Evolutionary conservation across 495 filamentous ascomycete genomes (phyloP).

Genomic region (Viridothelium virens): DNA sequence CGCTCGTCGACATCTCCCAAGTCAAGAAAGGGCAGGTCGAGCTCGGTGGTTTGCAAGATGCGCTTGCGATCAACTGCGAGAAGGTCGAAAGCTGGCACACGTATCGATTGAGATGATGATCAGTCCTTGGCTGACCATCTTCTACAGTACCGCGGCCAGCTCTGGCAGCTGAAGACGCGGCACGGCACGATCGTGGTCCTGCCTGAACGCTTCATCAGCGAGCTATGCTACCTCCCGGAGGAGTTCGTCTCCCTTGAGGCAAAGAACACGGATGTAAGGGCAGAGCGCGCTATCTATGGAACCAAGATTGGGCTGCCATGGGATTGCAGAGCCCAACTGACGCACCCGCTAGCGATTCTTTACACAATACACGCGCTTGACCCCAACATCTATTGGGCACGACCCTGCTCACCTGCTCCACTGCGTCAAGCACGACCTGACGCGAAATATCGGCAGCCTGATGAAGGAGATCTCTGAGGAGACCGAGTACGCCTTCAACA

Average conservation of each 20-base stretch:
- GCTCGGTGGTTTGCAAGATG: slow-evolving; percentile 10
- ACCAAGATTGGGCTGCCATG: slow-evolving; percentile 9
- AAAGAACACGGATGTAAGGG: slow-evolving; percentile 10
- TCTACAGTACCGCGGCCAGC: slow-evolving; percentile 9
- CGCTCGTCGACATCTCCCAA: slow-evolving; percentile 10
- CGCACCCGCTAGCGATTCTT: slow-evolving; percentile 10
- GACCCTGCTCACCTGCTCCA: slow-evolving; percentile 9
- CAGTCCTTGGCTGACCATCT: slow-evolving; percentile 7
- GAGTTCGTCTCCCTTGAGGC: slow-evolving; percentile 10
- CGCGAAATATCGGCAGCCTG: slow-evolving; percentile 10
- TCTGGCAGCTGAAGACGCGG: slow-evolving; percentile 10
- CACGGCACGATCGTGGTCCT: slow-evolving; percentile 10
- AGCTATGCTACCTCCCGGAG: slow-evolving; percentile 10
- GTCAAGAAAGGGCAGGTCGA: slow-evolving; percentile 10
- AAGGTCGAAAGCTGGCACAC: slow-evolving; percentile 9
- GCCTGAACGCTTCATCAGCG: slow-evolving; percentile 10
- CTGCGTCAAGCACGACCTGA: slow-evolving; percentile 10
- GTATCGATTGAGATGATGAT: slow-evolving; percentile 9
- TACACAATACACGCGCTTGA: slow-evolving; percentile 5
- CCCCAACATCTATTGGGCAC: slow-evolving; percentile 10
- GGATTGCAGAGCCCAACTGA: slow-evolving; percentile 6
- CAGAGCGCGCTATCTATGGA: slow-evolving; percentile 7
- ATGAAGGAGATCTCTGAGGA: slow-evolving; percentile 9
- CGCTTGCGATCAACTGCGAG: slow-evolving; percentile 8
- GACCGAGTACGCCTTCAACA: slow-evolving; percentile 9